A percentile compares a stretch with the other conserved stretches of the same genome.
phyloP scores from a whole-genome alignment of 164 flowering plant species.

The Magnolia kwangsiensis region DNA sequence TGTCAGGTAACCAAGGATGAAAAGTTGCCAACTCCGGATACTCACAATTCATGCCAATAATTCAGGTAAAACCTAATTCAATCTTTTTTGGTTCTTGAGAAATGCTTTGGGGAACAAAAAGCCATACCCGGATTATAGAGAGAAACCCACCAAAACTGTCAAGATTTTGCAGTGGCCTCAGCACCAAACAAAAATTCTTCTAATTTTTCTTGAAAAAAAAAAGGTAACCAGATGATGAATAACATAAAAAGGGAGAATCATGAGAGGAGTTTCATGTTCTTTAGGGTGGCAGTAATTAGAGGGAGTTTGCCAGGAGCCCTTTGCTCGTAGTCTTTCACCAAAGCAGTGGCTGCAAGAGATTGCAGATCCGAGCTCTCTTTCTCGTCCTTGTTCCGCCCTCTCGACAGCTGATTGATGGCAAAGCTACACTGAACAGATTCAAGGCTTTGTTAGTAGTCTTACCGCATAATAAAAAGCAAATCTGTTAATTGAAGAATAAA shows the following conservation, averaged over 20 bases:
- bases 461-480: background rate
- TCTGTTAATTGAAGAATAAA: background rate
- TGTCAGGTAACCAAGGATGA: no score
- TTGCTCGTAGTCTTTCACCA: slow-evolving; percentile 77
- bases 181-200: background rate
- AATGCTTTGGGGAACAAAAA: no score
- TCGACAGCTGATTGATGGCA: slow-evolving; percentile 71
- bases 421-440: slow-evolving; percentile 55
- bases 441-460: background rate
- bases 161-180: background rate
- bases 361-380: slow-evolving; percentile 69
- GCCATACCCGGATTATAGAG: no score
- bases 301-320: slow-evolving; percentile 63
- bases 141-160: background rate
- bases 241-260: slow-evolving; percentile 2
- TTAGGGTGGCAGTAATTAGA: slow-evolving; percentile 53
- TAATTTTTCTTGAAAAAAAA: background rate
- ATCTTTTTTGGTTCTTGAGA: no score
- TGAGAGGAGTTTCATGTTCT: slow-evolving; percentile 51
- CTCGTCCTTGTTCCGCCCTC: slow-evolving; percentile 84
- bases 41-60: no score
- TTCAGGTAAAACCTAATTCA: no score
- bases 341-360: slow-evolving; percentile 63
- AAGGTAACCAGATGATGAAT: background rate
- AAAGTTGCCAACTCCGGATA: no score